Evolutionary conservation across 495 filamentous ascomycete genomes (phyloP), one percentile per base, ranked within the genome.

Genomic region (Aspergillus homomorphus): DNA sequence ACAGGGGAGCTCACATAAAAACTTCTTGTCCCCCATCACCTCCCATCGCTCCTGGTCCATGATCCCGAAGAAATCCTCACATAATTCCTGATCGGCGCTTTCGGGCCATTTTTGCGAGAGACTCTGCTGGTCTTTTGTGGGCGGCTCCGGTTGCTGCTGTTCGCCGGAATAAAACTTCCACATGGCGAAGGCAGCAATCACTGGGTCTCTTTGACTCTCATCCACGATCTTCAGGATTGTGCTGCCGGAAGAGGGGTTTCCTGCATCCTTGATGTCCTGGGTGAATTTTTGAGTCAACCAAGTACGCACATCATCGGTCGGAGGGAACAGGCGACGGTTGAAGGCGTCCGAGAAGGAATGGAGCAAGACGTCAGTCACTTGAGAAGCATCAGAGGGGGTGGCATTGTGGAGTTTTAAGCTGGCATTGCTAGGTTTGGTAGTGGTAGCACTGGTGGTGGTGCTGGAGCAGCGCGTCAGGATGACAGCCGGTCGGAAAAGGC

Each of bases 181-280:
- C 16, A 45, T 30, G 1, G 60, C 60, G 20, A 58, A 62, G 18
- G 43, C 60, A 0, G 51, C 60, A 41, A 62, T 58, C 0, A 55
- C 51, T 4, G 48, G 12, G 19, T 4, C 26, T 46, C 15, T 16
- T 28, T n/a, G 45, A 19, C 18, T 38, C n/a, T 33, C 49, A 12
- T 19, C 51, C 9, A 58, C 56, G 5, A 58, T 43, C 15, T 58
- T 62, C 14, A 55, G 19, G 5, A 62, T 21, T 38, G 22, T 52
- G 51, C 18, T 41, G 45, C 2, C 18, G 1, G 48, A 28, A n/a
- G 24, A 1, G 12, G 15, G 4, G 9, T 7, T 9, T 6, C 48
- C 14, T 2, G 55, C 33, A 7, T 54, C 28, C 16, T 56, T 52
- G 15, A 49, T 38, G 4, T 41, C 19, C 3, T 9, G 26, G 4